Evolutionary conservation across 2,329 filamentous ascomycete genomes (phyloP).

Genomic region (Pseudogymnoascus sp.): DNA sequence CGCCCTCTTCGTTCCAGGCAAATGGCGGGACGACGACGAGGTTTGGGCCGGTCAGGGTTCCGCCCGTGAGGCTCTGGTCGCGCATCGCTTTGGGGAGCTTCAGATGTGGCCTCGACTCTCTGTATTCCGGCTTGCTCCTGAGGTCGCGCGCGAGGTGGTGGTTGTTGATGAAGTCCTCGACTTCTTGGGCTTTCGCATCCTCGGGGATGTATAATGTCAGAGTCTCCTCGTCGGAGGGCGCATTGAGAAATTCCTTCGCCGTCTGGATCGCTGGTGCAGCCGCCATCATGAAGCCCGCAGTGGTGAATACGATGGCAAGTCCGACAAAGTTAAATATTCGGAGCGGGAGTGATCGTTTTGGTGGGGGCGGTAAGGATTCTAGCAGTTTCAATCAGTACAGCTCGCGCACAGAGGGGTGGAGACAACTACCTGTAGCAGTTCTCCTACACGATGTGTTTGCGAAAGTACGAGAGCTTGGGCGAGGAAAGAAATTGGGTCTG

Average conservation of each 20-base stretch:
- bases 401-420: neutral
- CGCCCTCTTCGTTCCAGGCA: constrained; percentile 64
- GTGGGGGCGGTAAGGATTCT: constrained; percentile 14
- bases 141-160: constrained; percentile 69
- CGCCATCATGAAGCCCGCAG: constrained; percentile 50
- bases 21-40: constrained; percentile 76
- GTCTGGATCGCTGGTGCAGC: constrained; percentile 44
- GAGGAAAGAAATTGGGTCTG: neutral
- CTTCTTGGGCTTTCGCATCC: constrained; percentile 45
- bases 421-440: neutral
- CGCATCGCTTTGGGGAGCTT: constrained; percentile 70
- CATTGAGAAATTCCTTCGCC: constrained; percentile 42
- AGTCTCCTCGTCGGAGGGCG: constrained; percentile 65
- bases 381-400: neutral
- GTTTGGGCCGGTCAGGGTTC: constrained; percentile 66
- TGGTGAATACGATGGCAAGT: constrained; percentile 41
- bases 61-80: constrained; percentile 71
- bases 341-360: constrained; percentile 34
- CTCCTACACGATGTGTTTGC: neutral
- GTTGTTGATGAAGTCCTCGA: constrained; percentile 66
- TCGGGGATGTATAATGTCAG: constrained; percentile 55
- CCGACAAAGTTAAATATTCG: constrained; percentile 40
- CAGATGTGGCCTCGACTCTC: constrained; percentile 76
- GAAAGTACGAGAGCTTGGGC: neutral
- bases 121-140: constrained; percentile 57